Conservation (phyloP, 163 green algal genomes). For the Volvox carteri region DNA sequence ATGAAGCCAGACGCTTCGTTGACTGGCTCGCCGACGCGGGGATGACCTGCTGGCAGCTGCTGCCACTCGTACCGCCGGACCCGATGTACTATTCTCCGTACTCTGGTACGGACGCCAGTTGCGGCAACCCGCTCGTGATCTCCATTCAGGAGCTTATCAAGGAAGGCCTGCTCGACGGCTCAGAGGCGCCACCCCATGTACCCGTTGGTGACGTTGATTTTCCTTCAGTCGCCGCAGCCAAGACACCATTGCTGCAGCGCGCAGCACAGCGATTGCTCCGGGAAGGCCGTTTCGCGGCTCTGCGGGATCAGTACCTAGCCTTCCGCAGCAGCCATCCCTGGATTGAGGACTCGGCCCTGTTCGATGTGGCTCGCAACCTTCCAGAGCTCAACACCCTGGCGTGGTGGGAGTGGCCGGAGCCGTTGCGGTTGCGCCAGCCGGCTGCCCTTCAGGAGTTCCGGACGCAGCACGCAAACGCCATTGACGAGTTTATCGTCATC, state of each 20-base stretch:
- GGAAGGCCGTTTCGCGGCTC: neutral
- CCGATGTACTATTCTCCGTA: constrained; percentile 95
- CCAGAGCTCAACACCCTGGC: constrained; percentile 70
- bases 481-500: constrained; percentile 91
- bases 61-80: constrained; percentile 97
- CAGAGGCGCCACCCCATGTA: constrained; percentile 73
- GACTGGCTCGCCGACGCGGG: constrained; percentile 93
- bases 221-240: constrained; percentile 68
- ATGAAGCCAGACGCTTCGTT: constrained; percentile 87
- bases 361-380: constrained; percentile 82
- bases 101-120: constrained; percentile 81
- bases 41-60: constrained; percentile 92
- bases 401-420: constrained; percentile 96
- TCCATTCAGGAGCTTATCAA: constrained; percentile 88
- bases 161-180: constrained; percentile 84
- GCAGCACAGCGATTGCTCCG: constrained; percentile 80
- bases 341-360: constrained; percentile 92
- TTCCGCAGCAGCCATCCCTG: constrained; percentile 73
- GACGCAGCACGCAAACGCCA: constrained; percentile 71
- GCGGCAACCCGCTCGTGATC: constrained; percentile 95
- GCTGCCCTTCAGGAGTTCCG: constrained; percentile 66
- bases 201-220: constrained; percentile 70
- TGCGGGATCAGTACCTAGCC: constrained; percentile 15
- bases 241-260: constrained; percentile 86
- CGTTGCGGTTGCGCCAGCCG: constrained; percentile 71